Conservation (phyloP, 257 asterid species). For the Voacanga thouarsii region DNA sequence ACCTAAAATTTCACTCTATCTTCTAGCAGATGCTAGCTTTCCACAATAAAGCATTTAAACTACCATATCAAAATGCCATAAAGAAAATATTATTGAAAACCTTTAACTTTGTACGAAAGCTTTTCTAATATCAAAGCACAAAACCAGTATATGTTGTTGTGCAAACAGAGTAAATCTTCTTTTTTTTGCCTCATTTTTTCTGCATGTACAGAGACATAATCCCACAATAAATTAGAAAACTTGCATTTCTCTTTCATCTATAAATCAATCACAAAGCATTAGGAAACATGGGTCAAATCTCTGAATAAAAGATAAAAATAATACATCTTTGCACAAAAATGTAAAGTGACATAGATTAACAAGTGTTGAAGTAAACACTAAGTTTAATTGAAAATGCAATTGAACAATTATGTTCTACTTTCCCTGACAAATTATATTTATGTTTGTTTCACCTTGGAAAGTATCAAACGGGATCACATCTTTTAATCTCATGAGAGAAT, state of each 20-base stretch:
- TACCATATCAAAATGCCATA: neutral
- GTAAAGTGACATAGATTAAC: too few species aligned
- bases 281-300: neutral
- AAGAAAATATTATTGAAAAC: conserved; percentile 22
- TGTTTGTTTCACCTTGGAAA: too few species aligned
- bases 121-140: conserved; percentile 79
- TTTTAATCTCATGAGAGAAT: too few species aligned
- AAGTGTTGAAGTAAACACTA: too few species aligned
- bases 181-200: conserved; percentile 93
- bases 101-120: conserved; percentile 31
- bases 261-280: neutral
- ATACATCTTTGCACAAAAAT: too few species aligned
- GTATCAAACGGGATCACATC: neutral
- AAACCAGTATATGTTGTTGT: conserved; percentile 77
- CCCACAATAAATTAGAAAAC: neutral
- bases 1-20: too few species aligned
- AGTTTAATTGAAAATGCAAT: too few species aligned
- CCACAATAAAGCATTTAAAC: neutral
- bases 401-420: too few species aligned
- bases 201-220: conserved; percentile 30
- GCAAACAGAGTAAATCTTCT: conserved; percentile 81
- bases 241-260: neutral
- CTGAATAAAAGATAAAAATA: neutral
- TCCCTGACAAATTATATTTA: too few species aligned
- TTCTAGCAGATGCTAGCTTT: too few species aligned